Percentiles rank a stretch among this genome's conserved stretches.
Conservation (phyloP, 108 stramenopile species). For the Cyclotella kingstonii region DNA sequence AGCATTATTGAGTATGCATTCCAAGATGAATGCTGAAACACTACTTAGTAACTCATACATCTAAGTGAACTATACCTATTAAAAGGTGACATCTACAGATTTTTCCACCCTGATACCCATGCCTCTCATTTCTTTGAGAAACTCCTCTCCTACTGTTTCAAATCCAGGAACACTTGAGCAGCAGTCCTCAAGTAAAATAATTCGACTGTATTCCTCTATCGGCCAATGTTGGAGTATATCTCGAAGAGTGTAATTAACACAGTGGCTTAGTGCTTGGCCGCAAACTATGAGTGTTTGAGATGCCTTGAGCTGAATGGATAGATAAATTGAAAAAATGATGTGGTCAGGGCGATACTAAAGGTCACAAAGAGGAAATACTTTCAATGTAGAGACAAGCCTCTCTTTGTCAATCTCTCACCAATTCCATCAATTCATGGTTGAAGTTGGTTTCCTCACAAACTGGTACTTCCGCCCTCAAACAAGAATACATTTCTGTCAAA, state of each 20-base stretch:
- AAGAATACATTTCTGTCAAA: slow-evolving; percentile 92
- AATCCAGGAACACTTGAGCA: slow-evolving; percentile 83
- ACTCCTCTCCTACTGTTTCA: slow-evolving; percentile 64
- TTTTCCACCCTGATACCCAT: slow-evolving; percentile 47
- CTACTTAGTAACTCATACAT: too few relatives aligned
- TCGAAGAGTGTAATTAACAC: slow-evolving; percentile 87
- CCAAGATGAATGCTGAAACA: too few relatives aligned
- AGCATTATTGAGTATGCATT: too few relatives aligned
- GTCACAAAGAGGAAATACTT: too few relatives aligned
- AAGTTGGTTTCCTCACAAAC: slow-evolving; percentile 52
- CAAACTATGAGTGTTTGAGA: slow-evolving; percentile 73
- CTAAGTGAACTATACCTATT: too few relatives aligned
- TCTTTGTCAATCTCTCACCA: slow-evolving; percentile 32
- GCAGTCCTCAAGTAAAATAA: slow-evolving; percentile 77
- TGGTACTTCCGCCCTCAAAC: slow-evolving; percentile 86
- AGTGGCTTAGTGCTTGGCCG: slow-evolving; percentile 94
- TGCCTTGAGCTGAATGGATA: slow-evolving; percentile 17
- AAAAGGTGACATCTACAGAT: slow-evolving; percentile 6
- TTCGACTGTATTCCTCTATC: slow-evolving; percentile 38
- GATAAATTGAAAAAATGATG: neutral
- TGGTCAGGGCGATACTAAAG: neutral
- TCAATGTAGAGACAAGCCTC: neutral
- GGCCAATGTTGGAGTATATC: slow-evolving; percentile 71
- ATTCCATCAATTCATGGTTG: slow-evolving; percentile 48
- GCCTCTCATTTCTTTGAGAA: slow-evolving; percentile 63